Evolutionary conservation across 495 filamentous ascomycete genomes (phyloP).

Genomic region (Extremus antarcticus): DNA sequence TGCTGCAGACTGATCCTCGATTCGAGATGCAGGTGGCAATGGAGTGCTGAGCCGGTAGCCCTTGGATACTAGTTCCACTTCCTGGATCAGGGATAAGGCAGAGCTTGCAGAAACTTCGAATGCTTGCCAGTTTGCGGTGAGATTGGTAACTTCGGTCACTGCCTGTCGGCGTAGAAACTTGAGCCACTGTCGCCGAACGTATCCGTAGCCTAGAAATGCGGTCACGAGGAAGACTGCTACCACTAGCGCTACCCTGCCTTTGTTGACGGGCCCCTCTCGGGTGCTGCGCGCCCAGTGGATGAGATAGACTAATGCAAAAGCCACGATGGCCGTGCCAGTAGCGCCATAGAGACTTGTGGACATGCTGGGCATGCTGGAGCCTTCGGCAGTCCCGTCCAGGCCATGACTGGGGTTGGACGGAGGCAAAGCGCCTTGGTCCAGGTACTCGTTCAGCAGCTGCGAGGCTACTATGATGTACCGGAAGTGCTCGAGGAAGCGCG

Average conservation of each 20-base stretch:
- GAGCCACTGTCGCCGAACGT: conserved; percentile 71
- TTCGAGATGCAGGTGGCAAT: conserved; percentile 22
- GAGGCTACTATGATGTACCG: conserved; percentile 93
- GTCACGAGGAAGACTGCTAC: conserved; percentile 45
- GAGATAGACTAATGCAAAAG: conserved; percentile 64
- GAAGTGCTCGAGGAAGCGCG: conserved; percentile 86
- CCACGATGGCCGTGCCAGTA: conserved; percentile 40
- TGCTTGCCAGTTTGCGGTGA: conserved; percentile 67
- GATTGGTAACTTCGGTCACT: conserved; percentile 57
- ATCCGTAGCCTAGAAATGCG: conserved; percentile 53
- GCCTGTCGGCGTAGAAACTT: conserved; percentile 71
- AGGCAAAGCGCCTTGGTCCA: conserved; percentile 37
- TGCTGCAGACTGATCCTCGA: conserved; percentile 27
- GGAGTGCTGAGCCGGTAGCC: conserved; percentile 62
- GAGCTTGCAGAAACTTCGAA: conserved; percentile 73
- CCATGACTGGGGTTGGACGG: conserved; percentile 7
- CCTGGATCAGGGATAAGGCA: conserved; percentile 79
- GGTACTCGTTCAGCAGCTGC: conserved; percentile 62
- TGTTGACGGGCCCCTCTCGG: conserved; percentile 37
- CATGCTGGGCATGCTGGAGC: conserved; percentile 25
- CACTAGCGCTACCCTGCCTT: conserved; percentile 47
- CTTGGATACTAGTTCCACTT: conserved; percentile 89
- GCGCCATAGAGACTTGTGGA: conserved; percentile 33
- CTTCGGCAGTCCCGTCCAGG: conserved; percentile 21
- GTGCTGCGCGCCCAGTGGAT: conserved; percentile 53